Evolutionary conservation across 768 basidiomycete species (phyloP), one percentile per base, ranked within the genome.

Genomic region (Trichaptum fuscoviolaceum): DNA sequence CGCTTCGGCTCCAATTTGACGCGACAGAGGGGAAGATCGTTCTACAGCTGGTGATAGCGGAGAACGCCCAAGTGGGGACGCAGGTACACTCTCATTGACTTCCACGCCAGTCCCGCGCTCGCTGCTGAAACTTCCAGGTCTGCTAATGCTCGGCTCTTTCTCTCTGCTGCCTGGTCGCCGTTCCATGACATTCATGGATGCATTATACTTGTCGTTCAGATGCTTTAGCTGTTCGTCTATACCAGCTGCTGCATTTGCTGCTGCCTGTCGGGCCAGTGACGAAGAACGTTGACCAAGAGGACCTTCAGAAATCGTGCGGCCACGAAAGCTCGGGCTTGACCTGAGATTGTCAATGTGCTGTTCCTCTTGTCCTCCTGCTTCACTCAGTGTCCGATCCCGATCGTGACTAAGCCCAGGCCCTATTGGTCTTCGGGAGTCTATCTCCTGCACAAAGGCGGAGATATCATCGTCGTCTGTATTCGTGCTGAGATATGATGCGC

Each of bases 401-500:
- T 69, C 30, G 18, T 35, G 20, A 63, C 36, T n/a, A 27, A 57
- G 27, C 57, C 64, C 24, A 57, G 52, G 26, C 2, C 57, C 42
- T 8, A 93, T 78, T 2, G 91, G 90, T 71, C 86, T 87, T 26
- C 89, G 82, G 26, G 84, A 78, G 70, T 91, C 91, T 63, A 91
- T 91, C 61, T 92, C 88, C 71, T 89, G 87, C 57, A 93, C 88
- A 70, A 92, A 93, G 15, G 83, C 79, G 5, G 90, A 91, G 30
- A 93, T 86, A 63, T 92, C 91, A 69, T 91, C 90, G 70, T 92
- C 89, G 68, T 92, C 89, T 7, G 84, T 84, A 59, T 79, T 77
- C 1, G 78, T 75, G 63, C 81, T 80, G 65, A 86, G 73, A 71
- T 79, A 84, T 5, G 82, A 82, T 8, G 84, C 73, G 57, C 73